Conservation (phyloP, 2,329 filamentous ascomycete genomes). For the Dryadomyces quercus-mongolicae region DNA sequence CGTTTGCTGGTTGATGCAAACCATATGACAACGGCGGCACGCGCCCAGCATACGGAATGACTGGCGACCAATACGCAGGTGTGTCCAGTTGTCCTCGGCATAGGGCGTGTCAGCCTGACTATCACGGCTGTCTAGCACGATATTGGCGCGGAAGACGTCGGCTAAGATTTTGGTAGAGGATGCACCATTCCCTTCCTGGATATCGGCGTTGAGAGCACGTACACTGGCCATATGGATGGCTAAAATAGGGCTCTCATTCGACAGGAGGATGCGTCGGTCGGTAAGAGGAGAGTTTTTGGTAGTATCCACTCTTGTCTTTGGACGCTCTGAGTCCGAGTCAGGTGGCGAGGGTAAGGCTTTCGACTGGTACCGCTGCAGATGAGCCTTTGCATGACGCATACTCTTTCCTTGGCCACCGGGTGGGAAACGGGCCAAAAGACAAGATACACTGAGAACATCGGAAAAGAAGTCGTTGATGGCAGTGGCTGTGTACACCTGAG, state of each 20-base stretch:
- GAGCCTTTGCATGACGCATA: constrained; percentile 59
- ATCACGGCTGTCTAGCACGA: constrained; percentile 50
- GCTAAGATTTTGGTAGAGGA: constrained; percentile 40
- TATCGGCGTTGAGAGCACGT: constrained; percentile 61
- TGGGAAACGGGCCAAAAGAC: constrained; percentile 74
- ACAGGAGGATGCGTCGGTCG: constrained; percentile 53
- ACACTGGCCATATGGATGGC: constrained; percentile 72
- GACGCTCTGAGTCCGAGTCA: constrained; percentile 41
- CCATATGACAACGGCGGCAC: constrained; percentile 89
- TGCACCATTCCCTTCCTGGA: constrained; percentile 49
- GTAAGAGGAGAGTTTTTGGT: neutral
- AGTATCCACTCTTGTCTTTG: neutral
- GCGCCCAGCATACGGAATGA: constrained; percentile 64
- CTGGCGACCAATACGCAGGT: constrained; percentile 51
- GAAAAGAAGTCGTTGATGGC: constrained; percentile 69
- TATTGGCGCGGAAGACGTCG: constrained; percentile 78
- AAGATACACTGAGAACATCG: constrained; percentile 61
- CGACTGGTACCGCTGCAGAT: constrained; percentile 47
- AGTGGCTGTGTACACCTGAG: constrained; percentile 56
- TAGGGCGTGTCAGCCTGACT: constrained; percentile 35
- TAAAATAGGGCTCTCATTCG: constrained; percentile 90
- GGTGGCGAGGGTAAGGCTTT: constrained; percentile 28
- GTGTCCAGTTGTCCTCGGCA: constrained; percentile 67
- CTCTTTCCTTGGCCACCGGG: constrained; percentile 46
- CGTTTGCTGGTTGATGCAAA: constrained; percentile 81